phyloP scores from a whole-genome alignment of 371 early-diverging fungal species.

The Mucor velutinosus region DNA sequence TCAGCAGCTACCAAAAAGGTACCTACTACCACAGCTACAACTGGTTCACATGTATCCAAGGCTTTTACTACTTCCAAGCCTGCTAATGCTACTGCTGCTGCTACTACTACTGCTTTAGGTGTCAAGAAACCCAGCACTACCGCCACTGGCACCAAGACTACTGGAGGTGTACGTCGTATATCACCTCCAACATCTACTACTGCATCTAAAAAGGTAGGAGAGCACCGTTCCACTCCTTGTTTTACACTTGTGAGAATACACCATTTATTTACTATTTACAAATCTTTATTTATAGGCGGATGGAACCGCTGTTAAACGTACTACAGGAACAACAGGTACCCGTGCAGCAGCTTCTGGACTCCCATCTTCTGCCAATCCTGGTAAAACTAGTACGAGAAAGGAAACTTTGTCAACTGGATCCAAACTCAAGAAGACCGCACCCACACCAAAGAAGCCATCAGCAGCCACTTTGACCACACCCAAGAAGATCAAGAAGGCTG shows the following conservation, averaged over 20 bases:
- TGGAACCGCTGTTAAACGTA: neutral
- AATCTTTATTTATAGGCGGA: neutral
- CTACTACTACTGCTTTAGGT: slow-evolving; percentile 13
- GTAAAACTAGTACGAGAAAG: slow-evolving; percentile 11
- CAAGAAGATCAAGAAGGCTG: neutral
- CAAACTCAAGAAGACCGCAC: slow-evolving; percentile 2
- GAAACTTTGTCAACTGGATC: slow-evolving; percentile 8
- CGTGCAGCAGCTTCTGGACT: slow-evolving; percentile 10
- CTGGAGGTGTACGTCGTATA: neutral
- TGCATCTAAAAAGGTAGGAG: slow-evolving; percentile 16
- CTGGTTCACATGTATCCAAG: neutral
- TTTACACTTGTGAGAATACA: neutral
- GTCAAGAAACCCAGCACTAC: neutral
- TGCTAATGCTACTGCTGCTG: slow-evolving; percentile 4
- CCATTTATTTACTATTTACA: neutral
- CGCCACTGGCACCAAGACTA: neutral
- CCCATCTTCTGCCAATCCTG: neutral
- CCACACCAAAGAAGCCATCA: slow-evolving; percentile 5
- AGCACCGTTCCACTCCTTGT: neutral
- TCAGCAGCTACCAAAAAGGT: neutral
- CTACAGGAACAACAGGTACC: slow-evolving; percentile 2
- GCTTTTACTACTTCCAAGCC: neutral
- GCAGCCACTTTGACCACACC: no score
- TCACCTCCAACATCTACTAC: slow-evolving; percentile 13
- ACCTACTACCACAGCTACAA: neutral